Percentiles rank a stretch among this genome's conserved stretches.
phyloP scores from a whole-genome alignment of 192 early-diverging fungal genomes.

The Allomyces macrogynus region DNA sequence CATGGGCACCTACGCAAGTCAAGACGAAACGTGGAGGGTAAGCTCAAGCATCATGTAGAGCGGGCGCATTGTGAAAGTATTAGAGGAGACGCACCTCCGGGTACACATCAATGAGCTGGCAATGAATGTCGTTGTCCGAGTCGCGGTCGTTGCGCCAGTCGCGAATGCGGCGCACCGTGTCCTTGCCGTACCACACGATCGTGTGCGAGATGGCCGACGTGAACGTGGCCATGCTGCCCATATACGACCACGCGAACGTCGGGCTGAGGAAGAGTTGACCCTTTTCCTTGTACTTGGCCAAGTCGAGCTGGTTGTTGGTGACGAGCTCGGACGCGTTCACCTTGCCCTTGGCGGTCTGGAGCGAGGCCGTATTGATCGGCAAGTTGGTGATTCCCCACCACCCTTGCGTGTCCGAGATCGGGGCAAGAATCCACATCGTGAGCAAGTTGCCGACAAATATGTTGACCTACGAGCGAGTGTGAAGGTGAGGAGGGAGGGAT shows the following conservation, averaged over 20 bases:
- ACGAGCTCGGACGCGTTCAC: not conserved
- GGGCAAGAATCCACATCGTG: not conserved
- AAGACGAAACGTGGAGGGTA: not conserved
- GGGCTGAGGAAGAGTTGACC: conserved; percentile 23
- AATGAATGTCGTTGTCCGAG: not conserved
- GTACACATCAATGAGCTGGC: not conserved
- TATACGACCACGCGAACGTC: conserved; percentile 4
- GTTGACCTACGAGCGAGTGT: not conserved
- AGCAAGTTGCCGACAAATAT: not conserved
- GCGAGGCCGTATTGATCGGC: not conserved
- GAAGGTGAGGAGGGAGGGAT: no score
- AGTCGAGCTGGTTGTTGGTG: not conserved
- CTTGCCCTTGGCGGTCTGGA: not conserved
- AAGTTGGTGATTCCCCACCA: no score
- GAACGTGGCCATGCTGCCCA: not conserved
- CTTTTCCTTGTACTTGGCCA: conserved; percentile 5
- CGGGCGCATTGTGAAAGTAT: no score
- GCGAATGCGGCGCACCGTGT: not conserved
- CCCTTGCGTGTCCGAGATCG: no score
- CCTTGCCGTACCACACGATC: not conserved
- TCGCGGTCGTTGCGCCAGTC: not conserved
- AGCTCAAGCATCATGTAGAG: no score
- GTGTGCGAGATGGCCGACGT: not conserved
- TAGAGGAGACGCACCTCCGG: not conserved
- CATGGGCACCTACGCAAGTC: not conserved